Conservation (phyloP, 164 flowering plant species). For the Amborella trichopoda region DNA sequence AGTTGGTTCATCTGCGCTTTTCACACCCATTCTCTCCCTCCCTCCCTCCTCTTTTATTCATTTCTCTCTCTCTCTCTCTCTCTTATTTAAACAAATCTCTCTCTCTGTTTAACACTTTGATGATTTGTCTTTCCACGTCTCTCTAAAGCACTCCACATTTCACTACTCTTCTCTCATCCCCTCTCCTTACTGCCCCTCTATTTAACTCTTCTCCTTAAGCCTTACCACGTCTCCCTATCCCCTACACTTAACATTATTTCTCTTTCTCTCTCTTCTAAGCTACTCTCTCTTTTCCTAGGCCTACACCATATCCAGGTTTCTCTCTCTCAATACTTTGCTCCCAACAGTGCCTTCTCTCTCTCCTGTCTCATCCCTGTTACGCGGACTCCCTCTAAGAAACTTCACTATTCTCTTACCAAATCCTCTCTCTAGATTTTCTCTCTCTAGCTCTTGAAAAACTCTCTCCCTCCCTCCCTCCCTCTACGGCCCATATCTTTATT, state of each 20-base stretch:
- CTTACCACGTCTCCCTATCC: not conserved
- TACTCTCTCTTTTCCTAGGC: not conserved
- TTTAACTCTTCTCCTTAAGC: no score
- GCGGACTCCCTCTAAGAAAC: no score
- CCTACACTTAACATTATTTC: not conserved
- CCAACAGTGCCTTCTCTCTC: not conserved
- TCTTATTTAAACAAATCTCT: not conserved
- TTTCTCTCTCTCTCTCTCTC: not conserved
- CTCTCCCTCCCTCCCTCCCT: not conserved
- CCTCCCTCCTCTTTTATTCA: not conserved
- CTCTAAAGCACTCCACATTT: not conserved
- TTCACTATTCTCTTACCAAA: no score
- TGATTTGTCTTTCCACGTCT: not conserved
- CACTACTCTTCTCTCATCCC: not conserved
- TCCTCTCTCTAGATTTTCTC: no score
- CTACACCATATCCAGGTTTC: not conserved
- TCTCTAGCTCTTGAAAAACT: no score
- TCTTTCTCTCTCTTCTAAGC: not conserved
- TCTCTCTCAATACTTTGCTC: not conserved
- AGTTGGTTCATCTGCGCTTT: no score
- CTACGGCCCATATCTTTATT: not conserved
- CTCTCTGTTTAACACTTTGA: not conserved
- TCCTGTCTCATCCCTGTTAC: no score
- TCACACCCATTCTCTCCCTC: not conserved
- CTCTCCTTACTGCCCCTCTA: no score